phyloP scores from a whole-genome alignment of 1,284 basidiomycete genomes.

The Cryptococcus sp. region DNA sequence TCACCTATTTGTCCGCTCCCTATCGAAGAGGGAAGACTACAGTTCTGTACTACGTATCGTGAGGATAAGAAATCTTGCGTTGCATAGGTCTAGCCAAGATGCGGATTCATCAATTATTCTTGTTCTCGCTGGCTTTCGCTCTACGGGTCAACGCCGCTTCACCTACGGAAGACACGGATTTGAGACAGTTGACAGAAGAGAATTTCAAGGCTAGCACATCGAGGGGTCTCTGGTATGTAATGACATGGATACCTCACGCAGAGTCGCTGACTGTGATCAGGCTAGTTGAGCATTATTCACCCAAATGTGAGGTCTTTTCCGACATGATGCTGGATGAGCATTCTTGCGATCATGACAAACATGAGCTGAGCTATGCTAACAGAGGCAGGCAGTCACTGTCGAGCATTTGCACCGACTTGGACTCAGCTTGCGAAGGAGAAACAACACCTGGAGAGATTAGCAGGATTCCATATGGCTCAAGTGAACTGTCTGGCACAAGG shows the following conservation, averaged over 20 bases:
- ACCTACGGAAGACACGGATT: slow-evolving; percentile 26
- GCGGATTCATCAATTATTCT: slow-evolving; percentile 7
- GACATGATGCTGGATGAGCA: neutral
- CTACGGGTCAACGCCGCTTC: neutral
- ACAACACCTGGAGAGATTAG: slow-evolving; percentile 54
- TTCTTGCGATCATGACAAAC: neutral
- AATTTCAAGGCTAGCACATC: slow-evolving; percentile 59
- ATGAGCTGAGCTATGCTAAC: neutral
- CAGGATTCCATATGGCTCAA: slow-evolving; percentile 68
- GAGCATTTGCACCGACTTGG: slow-evolving; percentile 69
- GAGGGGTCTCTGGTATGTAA: slow-evolving; percentile 62
- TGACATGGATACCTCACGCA: neutral
- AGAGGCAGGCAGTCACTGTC: slow-evolving; percentile 43
- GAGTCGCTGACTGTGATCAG: slow-evolving; percentile 5
- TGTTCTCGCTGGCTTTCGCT: slow-evolving; percentile 7
- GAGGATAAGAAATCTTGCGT: too few species aligned
- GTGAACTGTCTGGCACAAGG: slow-evolving; percentile 79
- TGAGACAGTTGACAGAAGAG: slow-evolving; percentile 57
- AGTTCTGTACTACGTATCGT: too few species aligned
- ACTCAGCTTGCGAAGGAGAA: slow-evolving; percentile 59
- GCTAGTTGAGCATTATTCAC: slow-evolving; percentile 49
- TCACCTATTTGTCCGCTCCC: too few species aligned
- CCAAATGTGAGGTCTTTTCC: slow-evolving; percentile 35
- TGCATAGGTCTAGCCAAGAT: neutral
- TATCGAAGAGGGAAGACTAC: too few species aligned